Percentiles rank a stretch among this genome's conserved stretches.
phyloP scores from a whole-genome alignment of 192 early-diverging fungal species.

The Podila epigama region DNA sequence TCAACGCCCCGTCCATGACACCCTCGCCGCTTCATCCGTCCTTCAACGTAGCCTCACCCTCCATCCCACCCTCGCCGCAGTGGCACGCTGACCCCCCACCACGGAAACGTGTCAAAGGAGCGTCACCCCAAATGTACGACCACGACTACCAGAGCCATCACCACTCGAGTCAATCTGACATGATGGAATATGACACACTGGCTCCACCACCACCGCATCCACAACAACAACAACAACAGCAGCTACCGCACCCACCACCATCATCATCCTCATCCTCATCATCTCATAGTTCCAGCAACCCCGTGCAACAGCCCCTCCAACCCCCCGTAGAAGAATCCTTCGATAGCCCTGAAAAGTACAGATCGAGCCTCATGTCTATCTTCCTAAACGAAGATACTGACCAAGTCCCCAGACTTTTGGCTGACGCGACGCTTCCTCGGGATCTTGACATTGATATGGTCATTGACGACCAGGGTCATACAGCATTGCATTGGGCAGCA shows the following conservation, averaged over 20 bases:
- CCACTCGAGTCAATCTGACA: too few relatives aligned
- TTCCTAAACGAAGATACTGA: constrained; percentile 80
- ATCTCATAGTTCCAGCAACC: neutral
- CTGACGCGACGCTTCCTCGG: constrained; percentile 36
- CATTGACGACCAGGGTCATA: constrained; percentile 96
- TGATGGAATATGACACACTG: constrained; percentile 3
- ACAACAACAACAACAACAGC: neutral
- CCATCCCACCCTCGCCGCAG: constrained; percentile 34
- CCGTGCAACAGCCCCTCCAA: neutral
- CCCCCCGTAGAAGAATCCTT: constrained; percentile 19
- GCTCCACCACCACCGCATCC: constrained; percentile 1
- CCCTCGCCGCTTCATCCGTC: constrained; percentile 38
- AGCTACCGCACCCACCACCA: too few relatives aligned
- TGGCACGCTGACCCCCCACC: constrained; percentile 24
- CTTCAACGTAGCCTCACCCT: constrained; percentile 23
- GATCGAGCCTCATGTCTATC: constrained; percentile 83
- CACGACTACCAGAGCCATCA: constrained; percentile 5
- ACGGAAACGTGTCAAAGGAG: constrained; percentile 14
- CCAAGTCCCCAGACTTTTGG: constrained; percentile 63
- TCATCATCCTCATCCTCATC: too few relatives aligned
- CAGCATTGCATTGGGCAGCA: constrained; percentile 95
- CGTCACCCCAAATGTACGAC: constrained; percentile 2
- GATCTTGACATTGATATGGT: constrained; percentile 81
- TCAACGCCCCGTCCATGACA: constrained; percentile 23
- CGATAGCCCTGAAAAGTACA: constrained; percentile 64